Percentiles rank a stretch among this genome's conserved stretches.
phyloP scores from a whole-genome alignment of 2,329 filamentous ascomycete species.

The Beauveria australis region DNA sequence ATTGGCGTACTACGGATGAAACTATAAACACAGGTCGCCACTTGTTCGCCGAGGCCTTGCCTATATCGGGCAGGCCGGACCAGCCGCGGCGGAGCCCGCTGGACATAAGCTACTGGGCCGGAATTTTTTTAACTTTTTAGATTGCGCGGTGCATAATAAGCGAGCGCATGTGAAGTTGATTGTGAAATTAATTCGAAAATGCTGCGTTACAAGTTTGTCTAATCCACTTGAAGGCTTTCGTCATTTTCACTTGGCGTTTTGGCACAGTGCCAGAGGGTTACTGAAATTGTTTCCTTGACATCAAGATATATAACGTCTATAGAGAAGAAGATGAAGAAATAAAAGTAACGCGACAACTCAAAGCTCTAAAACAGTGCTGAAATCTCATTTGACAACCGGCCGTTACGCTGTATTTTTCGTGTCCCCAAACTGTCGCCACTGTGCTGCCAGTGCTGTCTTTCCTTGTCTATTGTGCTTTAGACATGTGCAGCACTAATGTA shows the following conservation, averaged over 20 bases:
- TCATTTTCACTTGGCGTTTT: too few species aligned
- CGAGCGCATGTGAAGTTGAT: too few species aligned
- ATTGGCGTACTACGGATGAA: too few species aligned
- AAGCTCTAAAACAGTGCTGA: neutral
- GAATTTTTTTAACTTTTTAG: too few species aligned
- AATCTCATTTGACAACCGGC: neutral
- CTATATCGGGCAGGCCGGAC: neutral
- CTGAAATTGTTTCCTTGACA: neutral
- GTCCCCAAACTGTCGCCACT: neutral
- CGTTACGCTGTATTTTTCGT: neutral
- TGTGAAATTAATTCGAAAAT: too few species aligned
- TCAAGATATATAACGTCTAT: neutral
- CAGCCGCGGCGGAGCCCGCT: neutral
- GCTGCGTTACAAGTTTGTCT: too few species aligned
- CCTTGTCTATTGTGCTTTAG: neutral
- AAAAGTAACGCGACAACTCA: neutral
- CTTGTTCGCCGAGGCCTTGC: constrained; percentile 5
- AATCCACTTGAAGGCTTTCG: too few species aligned
- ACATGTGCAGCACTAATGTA: neutral
- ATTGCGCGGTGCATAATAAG: too few species aligned
- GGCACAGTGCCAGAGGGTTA: neutral
- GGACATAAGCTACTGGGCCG: neutral
- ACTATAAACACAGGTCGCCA: neutral
- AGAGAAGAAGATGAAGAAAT: neutral
- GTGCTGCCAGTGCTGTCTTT: neutral